Conservation (phyloP, 768 basidiomycete genomes). For the Cantharellus anzutake region DNA sequence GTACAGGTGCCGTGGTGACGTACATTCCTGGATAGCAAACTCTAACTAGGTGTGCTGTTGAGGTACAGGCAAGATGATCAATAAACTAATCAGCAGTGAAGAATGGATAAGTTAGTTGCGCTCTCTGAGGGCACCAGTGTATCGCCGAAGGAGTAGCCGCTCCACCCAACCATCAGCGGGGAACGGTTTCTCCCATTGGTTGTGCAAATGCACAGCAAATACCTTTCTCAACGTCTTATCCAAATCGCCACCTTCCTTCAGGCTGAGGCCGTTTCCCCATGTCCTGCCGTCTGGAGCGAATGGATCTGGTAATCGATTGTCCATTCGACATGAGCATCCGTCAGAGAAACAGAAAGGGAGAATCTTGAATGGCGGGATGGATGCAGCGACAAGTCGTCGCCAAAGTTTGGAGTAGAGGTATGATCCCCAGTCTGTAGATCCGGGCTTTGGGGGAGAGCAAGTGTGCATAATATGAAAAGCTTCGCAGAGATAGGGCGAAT, state of each 20-base stretch:
- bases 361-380: conserved; percentile 70
- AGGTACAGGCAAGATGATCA: no score
- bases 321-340: conserved; percentile 73
- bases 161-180: conserved; percentile 78
- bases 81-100: no score
- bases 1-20: no score
- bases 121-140: conserved; percentile 12
- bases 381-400: conserved; percentile 55
- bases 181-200: conserved; percentile 85
- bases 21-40: no score
- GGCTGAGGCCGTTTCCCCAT: conserved; percentile 49
- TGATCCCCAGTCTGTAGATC: conserved; percentile 88
- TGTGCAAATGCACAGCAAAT: conserved; percentile 85
- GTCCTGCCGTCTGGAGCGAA: conserved; percentile 37
- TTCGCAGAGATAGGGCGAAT: conserved; percentile 94
- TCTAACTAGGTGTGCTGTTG: no score
- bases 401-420: conserved; percentile 82
- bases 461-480: conserved; percentile 70
- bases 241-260: conserved; percentile 41
- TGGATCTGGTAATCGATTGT: conserved; percentile 87
- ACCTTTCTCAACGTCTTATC: conserved; percentile 46
- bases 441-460: conserved; percentile 47
- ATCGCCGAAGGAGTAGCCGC: conserved; percentile 46
- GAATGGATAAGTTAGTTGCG: not conserved
- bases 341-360: conserved; percentile 94